These are phyloP conservation scores for Barnettozyma populi DNA, from an alignment of 805 yeast genomes.

Conservation along the genomic window DNA sequence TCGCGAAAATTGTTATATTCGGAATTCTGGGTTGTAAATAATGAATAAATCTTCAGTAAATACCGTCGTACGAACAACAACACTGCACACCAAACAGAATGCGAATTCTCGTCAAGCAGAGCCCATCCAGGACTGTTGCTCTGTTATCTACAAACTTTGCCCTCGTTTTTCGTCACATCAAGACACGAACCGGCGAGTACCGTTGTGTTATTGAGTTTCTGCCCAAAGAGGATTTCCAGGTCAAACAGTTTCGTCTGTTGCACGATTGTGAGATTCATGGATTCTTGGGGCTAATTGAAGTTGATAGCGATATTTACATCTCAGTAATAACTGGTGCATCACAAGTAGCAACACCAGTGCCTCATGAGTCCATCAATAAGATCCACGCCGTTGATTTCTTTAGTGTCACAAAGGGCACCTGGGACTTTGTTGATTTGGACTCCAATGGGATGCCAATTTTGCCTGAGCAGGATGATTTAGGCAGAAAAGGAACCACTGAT, in stretches of 20 bases:
- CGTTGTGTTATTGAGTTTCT: slow-evolving; percentile 47
- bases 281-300: slow-evolving; percentile 74
- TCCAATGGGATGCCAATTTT: slow-evolving; percentile 58
- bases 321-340: slow-evolving; percentile 74
- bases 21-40: neutral
- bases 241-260: slow-evolving; percentile 36
- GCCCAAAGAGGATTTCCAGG: slow-evolving; percentile 32
- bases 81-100: slow-evolving; percentile 16
- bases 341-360: slow-evolving; percentile 78
- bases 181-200: slow-evolving; percentile 24
- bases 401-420: slow-evolving; percentile 60
- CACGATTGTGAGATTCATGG: slow-evolving; percentile 49
- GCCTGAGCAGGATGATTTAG: slow-evolving; percentile 29
- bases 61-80: too few relatives aligned
- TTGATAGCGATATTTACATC: slow-evolving; percentile 62
- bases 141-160: slow-evolving; percentile 39
- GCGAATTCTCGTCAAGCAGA: slow-evolving; percentile 33
- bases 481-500: slow-evolving; percentile 3
- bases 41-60: too few relatives aligned
- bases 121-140: slow-evolving; percentile 34
- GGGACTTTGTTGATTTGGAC: slow-evolving; percentile 78
- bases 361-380: slow-evolving; percentile 71
- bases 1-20: neutral
- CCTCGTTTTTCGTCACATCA: slow-evolving; percentile 39
- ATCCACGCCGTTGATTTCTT: slow-evolving; percentile 85